A percentile compares a stretch with the other conserved stretches of the same genome.
phyloP scores from a whole-genome alignment of 208 protist genomes.

The Zelonia costaricensis region DNA sequence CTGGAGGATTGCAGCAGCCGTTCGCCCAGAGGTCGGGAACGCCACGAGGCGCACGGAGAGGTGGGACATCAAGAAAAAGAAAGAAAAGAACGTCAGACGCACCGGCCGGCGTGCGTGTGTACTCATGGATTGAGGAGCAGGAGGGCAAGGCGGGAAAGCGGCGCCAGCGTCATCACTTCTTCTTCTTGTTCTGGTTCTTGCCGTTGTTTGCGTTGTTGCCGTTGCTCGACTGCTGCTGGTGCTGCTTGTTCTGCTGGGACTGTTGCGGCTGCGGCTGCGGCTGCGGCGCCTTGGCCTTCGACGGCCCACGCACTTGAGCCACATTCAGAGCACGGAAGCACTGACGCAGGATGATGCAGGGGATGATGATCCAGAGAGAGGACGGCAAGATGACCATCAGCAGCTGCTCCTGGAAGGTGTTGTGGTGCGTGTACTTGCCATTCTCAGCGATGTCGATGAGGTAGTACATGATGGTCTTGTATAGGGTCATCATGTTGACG shows the following conservation, averaged over 20 bases:
- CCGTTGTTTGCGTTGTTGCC: too few relatives aligned
- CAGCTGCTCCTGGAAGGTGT: conserved; percentile 44
- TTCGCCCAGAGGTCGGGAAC: too few relatives aligned
- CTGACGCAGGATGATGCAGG: conserved; percentile 42
- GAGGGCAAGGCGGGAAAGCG: too few relatives aligned
- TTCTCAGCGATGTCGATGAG: conserved; percentile 61
- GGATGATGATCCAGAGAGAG: conserved; percentile 69
- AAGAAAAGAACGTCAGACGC: too few relatives aligned
- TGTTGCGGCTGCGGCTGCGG: background rate
- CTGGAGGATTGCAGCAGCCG: too few relatives aligned
- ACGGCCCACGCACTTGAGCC: background rate
- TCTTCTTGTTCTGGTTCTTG: conserved; percentile 16
- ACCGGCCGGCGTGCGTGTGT: too few relatives aligned
- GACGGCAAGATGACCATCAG: conserved; percentile 58
- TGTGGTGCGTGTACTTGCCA: conserved; percentile 71
- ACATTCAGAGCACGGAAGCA: conserved; percentile 37
- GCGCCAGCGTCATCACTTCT: background rate
- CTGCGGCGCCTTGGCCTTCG: conserved; percentile 1
- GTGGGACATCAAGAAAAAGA: too few relatives aligned
- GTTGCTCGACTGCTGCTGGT: conserved; percentile 1
- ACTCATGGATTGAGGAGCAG: too few relatives aligned
- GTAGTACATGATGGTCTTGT: conserved; percentile 85
- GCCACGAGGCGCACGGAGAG: too few relatives aligned
- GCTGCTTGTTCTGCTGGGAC: background rate
- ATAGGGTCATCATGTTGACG: conserved; percentile 71